Conservation (phyloP, 2,329 filamentous ascomycete species). For the Trichophyton verrucosum region DNA sequence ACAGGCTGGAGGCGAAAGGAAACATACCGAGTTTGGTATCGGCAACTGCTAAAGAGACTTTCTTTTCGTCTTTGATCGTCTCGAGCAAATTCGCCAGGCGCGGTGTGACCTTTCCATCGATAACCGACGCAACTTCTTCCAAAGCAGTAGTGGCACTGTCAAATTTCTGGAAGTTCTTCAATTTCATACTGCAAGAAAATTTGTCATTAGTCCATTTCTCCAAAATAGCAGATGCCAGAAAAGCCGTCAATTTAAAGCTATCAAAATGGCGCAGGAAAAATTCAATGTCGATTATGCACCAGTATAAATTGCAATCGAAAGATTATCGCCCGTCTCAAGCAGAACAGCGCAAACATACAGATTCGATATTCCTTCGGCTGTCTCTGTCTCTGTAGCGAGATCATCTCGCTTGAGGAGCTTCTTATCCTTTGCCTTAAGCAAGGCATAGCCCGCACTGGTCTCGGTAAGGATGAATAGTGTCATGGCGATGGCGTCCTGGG, state of each 20-base stretch:
- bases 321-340: neutral
- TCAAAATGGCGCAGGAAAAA: neutral
- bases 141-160: slow-evolving; percentile 83
- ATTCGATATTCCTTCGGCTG: slow-evolving; percentile 72
- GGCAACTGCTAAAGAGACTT: slow-evolving; percentile 83
- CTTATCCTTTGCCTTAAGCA: slow-evolving; percentile 98
- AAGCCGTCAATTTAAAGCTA: neutral
- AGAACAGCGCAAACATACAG: slow-evolving; percentile 49
- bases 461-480: slow-evolving; percentile 87
- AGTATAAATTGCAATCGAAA: too few relatives aligned
- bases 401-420: slow-evolving; percentile 87
- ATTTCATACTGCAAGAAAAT: slow-evolving; percentile 54
- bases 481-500: slow-evolving; percentile 41
- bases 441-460: slow-evolving; percentile 90
- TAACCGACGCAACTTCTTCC: slow-evolving; percentile 76
- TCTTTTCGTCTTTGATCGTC: slow-evolving; percentile 92
- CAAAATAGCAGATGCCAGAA: neutral
- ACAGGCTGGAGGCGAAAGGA: neutral
- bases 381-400: slow-evolving; percentile 59
- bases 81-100: slow-evolving; percentile 72
- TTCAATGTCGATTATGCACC: too few relatives aligned
- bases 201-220: slow-evolving; percentile 6
- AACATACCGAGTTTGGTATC: slow-evolving; percentile 67
- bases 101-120: slow-evolving; percentile 89
- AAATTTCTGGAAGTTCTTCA: slow-evolving; percentile 97